A percentile compares a stretch with the other conserved stretches of the same genome.
These are phyloP conservation scores for Gracilariopsis chorda DNA, from an alignment of 23 red algal species.

Conservation along the genomic window DNA sequence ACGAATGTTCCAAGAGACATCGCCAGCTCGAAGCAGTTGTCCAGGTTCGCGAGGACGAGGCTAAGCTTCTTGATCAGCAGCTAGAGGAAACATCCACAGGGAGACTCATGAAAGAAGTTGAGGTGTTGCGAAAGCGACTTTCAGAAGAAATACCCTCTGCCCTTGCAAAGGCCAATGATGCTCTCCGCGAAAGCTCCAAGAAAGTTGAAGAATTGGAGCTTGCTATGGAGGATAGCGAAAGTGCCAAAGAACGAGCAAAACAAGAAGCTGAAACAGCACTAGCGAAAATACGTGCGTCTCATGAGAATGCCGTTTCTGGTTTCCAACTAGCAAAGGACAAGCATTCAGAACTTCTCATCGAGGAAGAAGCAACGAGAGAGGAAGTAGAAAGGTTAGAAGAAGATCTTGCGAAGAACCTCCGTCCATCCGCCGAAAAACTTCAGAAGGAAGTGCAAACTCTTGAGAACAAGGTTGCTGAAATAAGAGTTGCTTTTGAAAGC, in stretches of 20 bases:
- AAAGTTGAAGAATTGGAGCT: conserved; percentile 46
- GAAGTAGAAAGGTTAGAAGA: conserved; percentile 32
- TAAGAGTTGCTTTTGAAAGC: conserved; percentile 13
- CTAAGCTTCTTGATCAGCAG: conserved; percentile 17
- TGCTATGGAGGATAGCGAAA: conserved; percentile 35
- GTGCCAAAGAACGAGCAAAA: conserved; percentile 30
- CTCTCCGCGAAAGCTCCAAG: neutral
- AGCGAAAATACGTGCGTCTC: neutral
- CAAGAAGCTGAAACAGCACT: conserved; percentile 51
- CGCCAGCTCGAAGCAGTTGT: conserved; percentile 47
- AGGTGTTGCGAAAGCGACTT: conserved; percentile 8
- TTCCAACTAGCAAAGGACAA: conserved; percentile 34
- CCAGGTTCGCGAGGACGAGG: conserved; percentile 50
- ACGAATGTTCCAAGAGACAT: conserved; percentile 1
- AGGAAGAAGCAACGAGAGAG: conserved; percentile 38
- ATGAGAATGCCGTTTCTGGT: neutral
- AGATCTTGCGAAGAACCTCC: neutral
- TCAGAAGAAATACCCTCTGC: conserved; percentile 28
- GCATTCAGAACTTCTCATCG: conserved; percentile 15
- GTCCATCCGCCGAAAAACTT: conserved; percentile 37
- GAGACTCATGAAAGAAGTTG: conserved; percentile 47
- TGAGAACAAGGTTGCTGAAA: conserved; percentile 9
- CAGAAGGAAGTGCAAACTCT: conserved; percentile 24
- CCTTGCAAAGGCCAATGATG: conserved; percentile 30
- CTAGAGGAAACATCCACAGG: conserved; percentile 42